Evolutionary conservation across 768 basidiomycete genomes (phyloP).

Genomic region (Cantharellus cinnabarinus): DNA sequence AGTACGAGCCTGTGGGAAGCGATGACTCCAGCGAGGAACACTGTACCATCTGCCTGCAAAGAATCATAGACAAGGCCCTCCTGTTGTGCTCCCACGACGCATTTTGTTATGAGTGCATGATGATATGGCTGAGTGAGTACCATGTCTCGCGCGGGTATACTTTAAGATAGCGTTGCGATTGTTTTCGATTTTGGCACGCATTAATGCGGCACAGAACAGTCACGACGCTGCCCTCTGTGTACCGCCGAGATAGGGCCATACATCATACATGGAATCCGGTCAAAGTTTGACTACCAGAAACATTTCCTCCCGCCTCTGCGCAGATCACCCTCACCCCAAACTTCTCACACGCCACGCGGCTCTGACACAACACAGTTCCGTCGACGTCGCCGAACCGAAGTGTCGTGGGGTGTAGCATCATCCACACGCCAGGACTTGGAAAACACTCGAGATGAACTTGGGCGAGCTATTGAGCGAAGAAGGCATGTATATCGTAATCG

Average conservation of each 20-base stretch:
- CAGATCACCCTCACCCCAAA: constrained; percentile 11
- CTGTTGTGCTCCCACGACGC: constrained; percentile 74
- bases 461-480: constrained; percentile 49
- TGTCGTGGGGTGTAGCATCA: constrained; percentile 15
- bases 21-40: constrained; percentile 25
- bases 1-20: not conserved
- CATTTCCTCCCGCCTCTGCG: constrained; percentile 51
- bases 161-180: not conserved
- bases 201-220: not conserved
- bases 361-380: not conserved
- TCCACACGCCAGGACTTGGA: constrained; percentile 22
- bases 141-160: constrained; percentile 15
- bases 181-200: not conserved
- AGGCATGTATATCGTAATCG: constrained; percentile 64
- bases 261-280: constrained; percentile 61
- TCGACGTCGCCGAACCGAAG: constrained; percentile 1
- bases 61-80: constrained; percentile 54
- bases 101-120: constrained; percentile 82
- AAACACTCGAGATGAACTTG: constrained; percentile 38
- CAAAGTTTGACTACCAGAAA: constrained; percentile 64
- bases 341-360: no score
- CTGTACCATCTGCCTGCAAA: constrained; percentile 77
- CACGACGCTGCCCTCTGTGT: constrained; percentile 11
- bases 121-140: constrained; percentile 58
- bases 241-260: constrained; percentile 27